Conservation (phyloP, 1,139 yeast genomes). For the Taiozyma sp. region DNA sequence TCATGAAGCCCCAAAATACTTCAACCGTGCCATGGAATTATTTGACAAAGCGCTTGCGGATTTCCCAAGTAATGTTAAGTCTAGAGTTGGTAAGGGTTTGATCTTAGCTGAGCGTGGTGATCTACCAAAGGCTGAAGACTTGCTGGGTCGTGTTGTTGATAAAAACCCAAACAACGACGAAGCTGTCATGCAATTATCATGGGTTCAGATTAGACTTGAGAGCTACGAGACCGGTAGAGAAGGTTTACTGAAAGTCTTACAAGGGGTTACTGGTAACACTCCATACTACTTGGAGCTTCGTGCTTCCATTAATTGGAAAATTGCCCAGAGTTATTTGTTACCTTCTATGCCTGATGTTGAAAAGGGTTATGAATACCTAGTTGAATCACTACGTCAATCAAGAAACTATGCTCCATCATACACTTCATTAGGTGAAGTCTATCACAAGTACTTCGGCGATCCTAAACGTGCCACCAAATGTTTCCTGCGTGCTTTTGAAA, state of each 20-base stretch:
- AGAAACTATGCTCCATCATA: slow-evolving; percentile 70
- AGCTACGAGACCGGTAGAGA: slow-evolving; percentile 49
- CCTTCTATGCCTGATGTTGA: slow-evolving; percentile 22
- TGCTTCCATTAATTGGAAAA: slow-evolving; percentile 64
- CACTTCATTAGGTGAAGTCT: slow-evolving; percentile 72
- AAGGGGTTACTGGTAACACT: slow-evolving; percentile 42
- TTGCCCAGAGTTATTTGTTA: slow-evolving; percentile 55
- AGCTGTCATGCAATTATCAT: slow-evolving; percentile 67
- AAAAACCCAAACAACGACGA: slow-evolving; percentile 49
- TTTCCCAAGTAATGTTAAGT: slow-evolving; percentile 49
- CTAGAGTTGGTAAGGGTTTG: slow-evolving; percentile 77
- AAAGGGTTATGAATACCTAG: slow-evolving; percentile 47
- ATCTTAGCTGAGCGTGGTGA: slow-evolving; percentile 65
- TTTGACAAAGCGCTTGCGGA: slow-evolving; percentile 56
- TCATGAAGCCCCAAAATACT: slow-evolving; percentile 87
- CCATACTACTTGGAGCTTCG: slow-evolving; percentile 47
- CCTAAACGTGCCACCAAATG: slow-evolving; percentile 73
- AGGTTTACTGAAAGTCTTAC: slow-evolving; percentile 40
- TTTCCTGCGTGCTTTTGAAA: slow-evolving; percentile 83
- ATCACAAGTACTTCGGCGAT: slow-evolving; percentile 54
- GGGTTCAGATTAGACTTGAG: slow-evolving; percentile 65
- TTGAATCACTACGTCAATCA: slow-evolving; percentile 58
- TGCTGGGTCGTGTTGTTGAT: slow-evolving; percentile 46
- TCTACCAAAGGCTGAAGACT: slow-evolving; percentile 43
- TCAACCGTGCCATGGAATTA: slow-evolving; percentile 62